Conservation (phyloP, 2,329 filamentous ascomycete species). For the Botrytis paeoniae region DNA sequence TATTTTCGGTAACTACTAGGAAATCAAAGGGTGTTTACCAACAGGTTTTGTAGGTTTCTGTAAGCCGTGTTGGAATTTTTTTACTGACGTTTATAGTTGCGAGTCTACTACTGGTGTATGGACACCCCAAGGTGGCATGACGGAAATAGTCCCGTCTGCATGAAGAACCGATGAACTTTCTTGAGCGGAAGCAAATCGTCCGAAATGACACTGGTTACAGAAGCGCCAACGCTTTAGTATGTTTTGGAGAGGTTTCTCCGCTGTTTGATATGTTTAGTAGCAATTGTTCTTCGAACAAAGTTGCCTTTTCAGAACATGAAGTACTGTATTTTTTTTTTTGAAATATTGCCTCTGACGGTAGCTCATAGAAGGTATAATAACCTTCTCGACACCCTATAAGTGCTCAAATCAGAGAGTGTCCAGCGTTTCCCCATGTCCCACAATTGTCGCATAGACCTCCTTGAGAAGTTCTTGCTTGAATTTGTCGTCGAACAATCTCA, state of each 20-base stretch:
- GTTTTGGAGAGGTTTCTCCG: too few species aligned
- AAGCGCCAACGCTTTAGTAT: too few species aligned
- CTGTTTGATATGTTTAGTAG: neutral
- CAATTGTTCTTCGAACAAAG: neutral
- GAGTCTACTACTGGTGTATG: neutral
- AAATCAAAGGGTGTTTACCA: neutral
- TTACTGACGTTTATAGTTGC: neutral
- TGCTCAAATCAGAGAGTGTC: neutral
- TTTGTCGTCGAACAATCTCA: neutral
- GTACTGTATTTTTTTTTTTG: accelerated
- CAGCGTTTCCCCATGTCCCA: accelerated
- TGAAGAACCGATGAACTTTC: too few species aligned
- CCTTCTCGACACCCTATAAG: neutral
- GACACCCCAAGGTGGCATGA: neutral
- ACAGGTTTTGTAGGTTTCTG: neutral
- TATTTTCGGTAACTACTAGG: neutral
- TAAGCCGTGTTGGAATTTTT: accelerated
- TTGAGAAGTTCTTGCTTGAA: accelerated
- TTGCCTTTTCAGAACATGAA: neutral
- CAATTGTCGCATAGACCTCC: neutral
- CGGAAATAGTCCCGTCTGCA: neutral
- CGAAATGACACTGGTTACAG: too few species aligned
- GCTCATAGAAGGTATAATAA: neutral
- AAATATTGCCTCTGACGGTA: accelerated
- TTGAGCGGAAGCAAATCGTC: too few species aligned